Evolutionary conservation across 345 rosid species (phyloP).

Genomic region (Eucalyptus tenuipes): DNA sequence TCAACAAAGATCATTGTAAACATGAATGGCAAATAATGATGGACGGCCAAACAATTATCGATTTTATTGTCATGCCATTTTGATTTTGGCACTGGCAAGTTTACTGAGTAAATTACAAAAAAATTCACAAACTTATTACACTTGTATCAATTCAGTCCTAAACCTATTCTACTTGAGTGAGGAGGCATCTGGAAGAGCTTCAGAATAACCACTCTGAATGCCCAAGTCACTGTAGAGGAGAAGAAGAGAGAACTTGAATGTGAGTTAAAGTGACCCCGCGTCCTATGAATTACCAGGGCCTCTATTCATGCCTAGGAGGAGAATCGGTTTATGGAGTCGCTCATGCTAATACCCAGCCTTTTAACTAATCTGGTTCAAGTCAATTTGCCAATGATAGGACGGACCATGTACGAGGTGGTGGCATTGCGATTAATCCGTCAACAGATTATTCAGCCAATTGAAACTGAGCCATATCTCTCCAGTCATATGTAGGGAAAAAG

Average conservation of each 20-base stretch:
- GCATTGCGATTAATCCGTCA: background rate
- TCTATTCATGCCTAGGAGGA: background rate
- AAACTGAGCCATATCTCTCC: background rate
- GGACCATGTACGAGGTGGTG: background rate
- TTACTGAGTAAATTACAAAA: background rate
- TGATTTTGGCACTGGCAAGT: background rate
- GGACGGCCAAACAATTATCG: background rate
- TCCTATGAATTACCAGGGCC: background rate
- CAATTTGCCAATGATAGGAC: background rate
- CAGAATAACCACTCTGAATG: background rate
- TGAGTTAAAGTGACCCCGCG: background rate
- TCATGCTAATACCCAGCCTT: background rate
- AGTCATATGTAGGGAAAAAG: background rate
- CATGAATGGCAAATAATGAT: background rate
- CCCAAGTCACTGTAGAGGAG: background rate
- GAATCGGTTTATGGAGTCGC: background rate
- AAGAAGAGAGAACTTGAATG: background rate
- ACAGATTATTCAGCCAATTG: background rate
- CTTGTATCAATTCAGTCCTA: fast-evolving
- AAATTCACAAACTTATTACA: fast-evolving
- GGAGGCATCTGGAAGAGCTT: background rate
- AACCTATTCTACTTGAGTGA: too few species aligned
- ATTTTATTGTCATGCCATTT: background rate
- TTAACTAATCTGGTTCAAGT: background rate
- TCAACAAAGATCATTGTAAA: background rate